Evolutionary conservation across 441 rosid genomes (phyloP), one percentile per base, ranked within the genome.

Genomic region (Erodium texanum): DNA sequence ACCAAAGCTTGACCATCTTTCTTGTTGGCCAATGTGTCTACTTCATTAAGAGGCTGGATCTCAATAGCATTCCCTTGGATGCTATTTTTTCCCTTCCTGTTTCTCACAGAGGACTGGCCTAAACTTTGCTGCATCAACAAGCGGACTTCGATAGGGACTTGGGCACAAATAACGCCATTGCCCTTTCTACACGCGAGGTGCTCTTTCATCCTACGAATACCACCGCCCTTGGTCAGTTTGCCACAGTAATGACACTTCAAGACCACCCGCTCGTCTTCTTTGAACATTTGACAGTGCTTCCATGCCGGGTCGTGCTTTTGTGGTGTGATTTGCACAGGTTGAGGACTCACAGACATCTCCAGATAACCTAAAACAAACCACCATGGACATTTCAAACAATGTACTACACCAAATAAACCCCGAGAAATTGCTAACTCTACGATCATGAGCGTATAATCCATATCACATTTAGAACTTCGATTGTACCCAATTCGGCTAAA

Each of bases 131-230:
- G 86, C 90, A 95, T 83, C 70, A 70, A 68, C 10, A 67, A 45
- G 18, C 90, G 84, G 63, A 94, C 90, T 56, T 89, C 89, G 0
- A 80, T 64, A 1, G 98, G 92, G 66, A 89, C 97, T 61, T 71
- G 86, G n/a, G 71, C 74, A 73, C 99, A 94, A 69, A 85, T 79
- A 5, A 90, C 82, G 0, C 93, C 96, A 68, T 88, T 85, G 3
- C 98, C 97, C 56, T 92, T 92, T 12, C 87, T 85, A 67, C 94
- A 89, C 0, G 99, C 96, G 65, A 94, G 90, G 77, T 94, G 98
- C 71, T 94, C 98, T 74, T 94, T 94, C 64, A 94, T 89, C 76
- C 99, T 86, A 61, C 86, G 87, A 82, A 94, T 94, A 10, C 98
- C 99, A 52, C 99, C 99, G 62, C 99, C 99, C 79, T 89, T 94